Percentiles rank a stretch among this genome's conserved stretches.
These are phyloP conservation scores for Dentipellis fragilis DNA, from an alignment of 768 basidiomycete genomes.

Conservation along the genomic window DNA sequence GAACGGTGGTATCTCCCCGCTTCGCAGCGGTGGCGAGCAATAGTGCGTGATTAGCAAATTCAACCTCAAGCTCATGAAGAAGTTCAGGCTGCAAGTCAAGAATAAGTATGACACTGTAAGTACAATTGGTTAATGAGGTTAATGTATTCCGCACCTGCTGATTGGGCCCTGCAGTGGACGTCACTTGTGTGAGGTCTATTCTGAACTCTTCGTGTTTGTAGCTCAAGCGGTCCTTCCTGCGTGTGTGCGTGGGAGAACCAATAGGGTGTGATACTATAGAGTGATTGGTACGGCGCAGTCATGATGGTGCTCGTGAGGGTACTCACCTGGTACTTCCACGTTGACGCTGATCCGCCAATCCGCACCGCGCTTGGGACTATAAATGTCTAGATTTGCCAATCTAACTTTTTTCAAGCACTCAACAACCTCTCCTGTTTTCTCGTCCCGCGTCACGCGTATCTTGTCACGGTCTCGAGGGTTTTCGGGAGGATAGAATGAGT, in stretches of 20 bases:
- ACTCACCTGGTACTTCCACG: conserved; percentile 79
- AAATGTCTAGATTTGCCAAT: conserved; percentile 82
- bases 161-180: conserved; percentile 36
- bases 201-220: conserved; percentile 90
- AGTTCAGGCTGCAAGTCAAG: conserved; percentile 37
- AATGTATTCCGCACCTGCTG: conserved; percentile 31
- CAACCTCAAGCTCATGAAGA: conserved; percentile 85
- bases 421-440: conserved; percentile 55
- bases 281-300: too few relatives aligned
- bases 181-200: conserved; percentile 92
- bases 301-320: neutral
- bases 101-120: neutral
- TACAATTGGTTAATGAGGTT: neutral
- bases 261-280: conserved; percentile 53
- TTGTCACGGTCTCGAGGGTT: conserved; percentile 35
- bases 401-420: conserved; percentile 74
- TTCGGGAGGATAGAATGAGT: conserved; percentile 60
- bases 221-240: conserved; percentile 84
- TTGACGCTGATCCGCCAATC: conserved; percentile 95
- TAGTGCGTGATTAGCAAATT: conserved; percentile 63
- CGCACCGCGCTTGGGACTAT: conserved; percentile 66
- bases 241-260: conserved; percentile 47
- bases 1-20: conserved; percentile 47
- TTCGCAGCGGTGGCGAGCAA: conserved; percentile 64
- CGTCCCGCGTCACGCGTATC: conserved; percentile 77